Percentiles rank a stretch among this genome's conserved stretches.
Conservation (phyloP, 148 eudicot genomes). For the Cornus kousa region DNA sequence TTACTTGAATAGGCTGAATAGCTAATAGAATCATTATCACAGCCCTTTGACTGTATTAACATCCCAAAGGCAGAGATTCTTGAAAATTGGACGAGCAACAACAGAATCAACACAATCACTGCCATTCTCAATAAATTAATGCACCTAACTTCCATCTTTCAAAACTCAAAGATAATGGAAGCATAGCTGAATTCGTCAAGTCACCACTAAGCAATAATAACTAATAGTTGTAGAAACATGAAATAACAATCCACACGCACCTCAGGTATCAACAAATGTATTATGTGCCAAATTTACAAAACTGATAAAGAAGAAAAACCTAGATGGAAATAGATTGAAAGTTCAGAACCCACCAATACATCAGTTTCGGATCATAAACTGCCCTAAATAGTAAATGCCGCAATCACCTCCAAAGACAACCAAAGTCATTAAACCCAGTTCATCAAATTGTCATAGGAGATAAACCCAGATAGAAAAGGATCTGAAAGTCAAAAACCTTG, state of each 20-base stretch:
- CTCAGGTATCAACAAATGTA: not conserved
- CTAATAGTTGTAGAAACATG: not conserved
- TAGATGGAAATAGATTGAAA: not conserved
- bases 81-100: constrained; percentile 39
- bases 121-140: constrained; percentile 24
- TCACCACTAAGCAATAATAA: constrained; percentile 8
- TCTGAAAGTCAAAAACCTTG: not conserved
- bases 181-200: constrained; percentile 5
- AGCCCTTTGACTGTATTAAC: constrained; percentile 22
- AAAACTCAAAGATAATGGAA: constrained; percentile 10
- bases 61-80: constrained; percentile 27
- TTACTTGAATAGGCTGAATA: constrained; percentile 27
- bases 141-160: constrained; percentile 31
- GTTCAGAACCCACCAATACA: too few species aligned
- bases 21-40: constrained; percentile 36
- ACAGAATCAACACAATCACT: constrained; percentile 35
- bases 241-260: not conserved
- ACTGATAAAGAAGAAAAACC: not conserved
- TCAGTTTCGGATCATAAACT: too few species aligned
- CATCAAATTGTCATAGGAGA: not conserved
- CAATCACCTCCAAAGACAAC: not conserved
- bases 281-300: not conserved
- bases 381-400: not conserved
- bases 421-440: not conserved
- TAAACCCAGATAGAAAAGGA: not conserved